phyloP scores from a whole-genome alignment of 352 stramenopile species.

The Heterotrichella gracilis region DNA sequence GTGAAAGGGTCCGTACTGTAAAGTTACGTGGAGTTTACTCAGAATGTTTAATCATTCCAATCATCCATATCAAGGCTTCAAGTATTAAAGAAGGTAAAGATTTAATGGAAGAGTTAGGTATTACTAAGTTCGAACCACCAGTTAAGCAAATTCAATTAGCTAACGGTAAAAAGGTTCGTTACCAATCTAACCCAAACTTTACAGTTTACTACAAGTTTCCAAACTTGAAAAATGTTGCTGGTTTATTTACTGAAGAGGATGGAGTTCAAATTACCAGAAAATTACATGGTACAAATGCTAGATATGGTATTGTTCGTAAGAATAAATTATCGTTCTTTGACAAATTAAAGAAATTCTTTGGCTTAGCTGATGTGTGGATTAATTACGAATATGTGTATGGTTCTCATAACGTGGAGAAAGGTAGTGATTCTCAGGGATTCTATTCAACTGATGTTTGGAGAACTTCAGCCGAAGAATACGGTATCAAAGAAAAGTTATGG shows the following conservation, averaged over 20 bases:
- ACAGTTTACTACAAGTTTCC: background rate
- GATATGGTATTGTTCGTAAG: background rate
- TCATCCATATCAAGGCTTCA: background rate
- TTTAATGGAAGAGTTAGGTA: constrained; percentile 2
- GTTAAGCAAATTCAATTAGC: constrained; percentile 12
- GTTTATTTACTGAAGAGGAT: background rate
- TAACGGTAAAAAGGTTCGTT: background rate
- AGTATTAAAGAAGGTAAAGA: background rate
- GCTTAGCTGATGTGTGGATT: background rate
- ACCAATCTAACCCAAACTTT: background rate
- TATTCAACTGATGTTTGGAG: constrained; percentile 10
- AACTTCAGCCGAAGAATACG: background rate
- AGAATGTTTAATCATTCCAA: constrained; percentile 5
- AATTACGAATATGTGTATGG: background rate
- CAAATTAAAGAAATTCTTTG: background rate
- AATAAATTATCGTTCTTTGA: background rate
- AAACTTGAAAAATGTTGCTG: background rate
- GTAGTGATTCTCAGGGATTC: background rate
- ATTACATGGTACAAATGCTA: background rate
- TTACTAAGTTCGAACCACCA: background rate
- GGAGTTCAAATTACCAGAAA: background rate
- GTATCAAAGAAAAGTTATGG: constrained; percentile 7
- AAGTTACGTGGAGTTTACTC: background rate
- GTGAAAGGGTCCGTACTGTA: background rate
- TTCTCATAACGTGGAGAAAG: constrained; percentile 9